Evolutionary conservation across 805 yeast genomes (phyloP).

Genomic region (Nematodospora valgi): DNA sequence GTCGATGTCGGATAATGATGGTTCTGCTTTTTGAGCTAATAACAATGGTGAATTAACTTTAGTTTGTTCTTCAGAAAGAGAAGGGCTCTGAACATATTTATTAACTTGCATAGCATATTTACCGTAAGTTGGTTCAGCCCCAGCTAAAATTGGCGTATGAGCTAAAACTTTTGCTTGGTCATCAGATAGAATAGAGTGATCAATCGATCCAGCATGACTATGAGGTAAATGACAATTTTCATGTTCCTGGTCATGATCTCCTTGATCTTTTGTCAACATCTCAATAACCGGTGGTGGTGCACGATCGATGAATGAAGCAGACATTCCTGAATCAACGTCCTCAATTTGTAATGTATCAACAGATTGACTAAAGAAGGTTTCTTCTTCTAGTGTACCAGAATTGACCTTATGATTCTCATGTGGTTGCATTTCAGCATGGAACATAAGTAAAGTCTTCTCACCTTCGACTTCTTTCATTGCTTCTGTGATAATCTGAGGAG

Average conservation of each 20-base stretch:
- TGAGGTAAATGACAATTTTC: conserved; percentile 31
- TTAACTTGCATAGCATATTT: conserved; percentile 39
- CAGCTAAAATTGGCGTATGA: conserved; percentile 51
- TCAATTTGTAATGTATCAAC: conserved; percentile 21
- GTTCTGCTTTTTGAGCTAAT: conserved; percentile 40
- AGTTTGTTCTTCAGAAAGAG: conserved; percentile 10
- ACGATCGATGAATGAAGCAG: conserved; percentile 35
- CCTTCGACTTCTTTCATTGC: conserved; percentile 67
- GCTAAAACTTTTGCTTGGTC: conserved; percentile 54
- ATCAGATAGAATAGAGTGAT: conserved; percentile 39
- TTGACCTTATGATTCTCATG: background rate
- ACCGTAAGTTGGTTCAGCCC: conserved; percentile 60
- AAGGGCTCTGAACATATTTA: conserved; percentile 22
- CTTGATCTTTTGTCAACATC: conserved; percentile 18
- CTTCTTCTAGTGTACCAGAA: conserved; percentile 1
- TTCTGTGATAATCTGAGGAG: conserved; percentile 55
- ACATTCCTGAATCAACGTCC: conserved; percentile 34
- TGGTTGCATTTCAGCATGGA: conserved; percentile 89
- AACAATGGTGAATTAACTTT: conserved; percentile 15
- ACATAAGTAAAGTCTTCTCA: conserved; percentile 71
- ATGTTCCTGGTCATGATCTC: conserved; percentile 20
- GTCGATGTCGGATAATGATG: conserved; percentile 44
- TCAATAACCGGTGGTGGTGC: conserved; percentile 39
- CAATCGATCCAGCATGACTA: conserved; percentile 30
- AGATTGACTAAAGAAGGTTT: background rate